These are phyloP conservation scores for Leucoagaricus sp. DNA, from an alignment of 1,284 basidiomycete species.

Conservation along the genomic window DNA sequence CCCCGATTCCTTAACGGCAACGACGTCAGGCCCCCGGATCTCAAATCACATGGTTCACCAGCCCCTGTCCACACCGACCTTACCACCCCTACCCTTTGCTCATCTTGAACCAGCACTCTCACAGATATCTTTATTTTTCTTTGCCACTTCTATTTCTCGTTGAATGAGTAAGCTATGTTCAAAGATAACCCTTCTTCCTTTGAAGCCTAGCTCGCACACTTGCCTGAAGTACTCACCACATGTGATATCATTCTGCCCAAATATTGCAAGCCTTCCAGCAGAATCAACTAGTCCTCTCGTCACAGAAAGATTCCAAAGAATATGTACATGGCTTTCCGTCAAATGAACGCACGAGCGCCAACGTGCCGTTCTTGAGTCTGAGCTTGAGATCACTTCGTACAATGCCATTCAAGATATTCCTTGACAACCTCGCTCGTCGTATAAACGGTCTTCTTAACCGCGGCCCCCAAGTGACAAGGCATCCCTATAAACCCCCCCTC, in stretches of 20 bases:
- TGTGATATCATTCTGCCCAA: slow-evolving; percentile 1
- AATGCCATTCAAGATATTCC: no score
- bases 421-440: no score
- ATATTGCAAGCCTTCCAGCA: not conserved
- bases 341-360: no score
- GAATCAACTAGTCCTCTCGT: not conserved
- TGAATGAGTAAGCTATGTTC: not conserved
- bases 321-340: not conserved
- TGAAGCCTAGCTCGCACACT: not conserved
- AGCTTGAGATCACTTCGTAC: no score
- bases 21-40: slow-evolving; percentile 11
- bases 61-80: not conserved
- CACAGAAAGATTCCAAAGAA: not conserved
- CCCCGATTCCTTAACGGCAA: slow-evolving; percentile 1
- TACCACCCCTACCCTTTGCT: no score
- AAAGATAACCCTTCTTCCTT: not conserved
- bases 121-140: not conserved
- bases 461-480: no score
- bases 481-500: no score
- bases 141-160: not conserved
- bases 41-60: slow-evolving; percentile 13
- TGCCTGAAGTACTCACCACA: not conserved
- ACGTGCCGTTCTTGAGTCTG: no score
- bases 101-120: not conserved
- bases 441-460: no score